Percentiles rank a stretch among this genome's conserved stretches.
Conservation (phyloP, 1,139 yeast species). For the Tardiomyces digboiensis region DNA sequence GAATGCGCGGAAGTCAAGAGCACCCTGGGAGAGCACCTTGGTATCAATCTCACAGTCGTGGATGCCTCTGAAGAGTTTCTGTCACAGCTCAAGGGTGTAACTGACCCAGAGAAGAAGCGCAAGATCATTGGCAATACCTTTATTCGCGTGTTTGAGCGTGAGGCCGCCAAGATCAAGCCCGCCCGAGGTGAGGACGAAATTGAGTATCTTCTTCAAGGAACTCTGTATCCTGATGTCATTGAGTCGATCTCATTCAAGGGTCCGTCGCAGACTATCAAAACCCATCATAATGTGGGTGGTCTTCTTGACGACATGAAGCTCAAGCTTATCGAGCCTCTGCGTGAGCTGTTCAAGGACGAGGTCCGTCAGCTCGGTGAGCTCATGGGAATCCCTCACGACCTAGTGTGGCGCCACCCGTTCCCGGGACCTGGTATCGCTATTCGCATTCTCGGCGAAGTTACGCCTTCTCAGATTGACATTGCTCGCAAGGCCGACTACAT, state of each 20-base stretch:
- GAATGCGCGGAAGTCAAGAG: conserved; percentile 85
- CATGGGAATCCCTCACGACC: conserved; percentile 91
- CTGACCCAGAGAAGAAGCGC: conserved; percentile 99
- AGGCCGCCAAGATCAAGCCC: conserved; percentile 88
- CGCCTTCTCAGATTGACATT: conserved; percentile 83
- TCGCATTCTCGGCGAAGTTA: conserved; percentile 95
- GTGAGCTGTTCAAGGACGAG: conserved; percentile 98
- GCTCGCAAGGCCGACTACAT: conserved; percentile 97
- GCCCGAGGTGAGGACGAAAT: conserved; percentile 74
- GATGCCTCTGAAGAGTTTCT: conserved; percentile 92
- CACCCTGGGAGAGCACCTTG: conserved; percentile 86
- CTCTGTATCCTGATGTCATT: conserved; percentile 96
- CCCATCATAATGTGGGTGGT: conserved; percentile 99
- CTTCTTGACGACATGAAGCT: conserved; percentile 95
- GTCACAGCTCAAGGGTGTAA: conserved; percentile 78
- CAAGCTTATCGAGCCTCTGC: conserved; percentile 94
- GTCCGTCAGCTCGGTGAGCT: conserved; percentile 94
- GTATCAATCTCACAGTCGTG: conserved; percentile 88
- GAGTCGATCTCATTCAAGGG: conserved; percentile 99
- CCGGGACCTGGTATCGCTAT: conserved; percentile 99
- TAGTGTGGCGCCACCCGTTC: conserved; percentile 99
- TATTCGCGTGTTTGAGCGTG: conserved; percentile 94
- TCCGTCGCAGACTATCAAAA: conserved; percentile 98
- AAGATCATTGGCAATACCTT: conserved; percentile 98
- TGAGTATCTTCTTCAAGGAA: conserved; percentile 93